Base-by-base conservation (phyloP, 768 basidiomycete species). In the Suillus tomentosus region DNA sequence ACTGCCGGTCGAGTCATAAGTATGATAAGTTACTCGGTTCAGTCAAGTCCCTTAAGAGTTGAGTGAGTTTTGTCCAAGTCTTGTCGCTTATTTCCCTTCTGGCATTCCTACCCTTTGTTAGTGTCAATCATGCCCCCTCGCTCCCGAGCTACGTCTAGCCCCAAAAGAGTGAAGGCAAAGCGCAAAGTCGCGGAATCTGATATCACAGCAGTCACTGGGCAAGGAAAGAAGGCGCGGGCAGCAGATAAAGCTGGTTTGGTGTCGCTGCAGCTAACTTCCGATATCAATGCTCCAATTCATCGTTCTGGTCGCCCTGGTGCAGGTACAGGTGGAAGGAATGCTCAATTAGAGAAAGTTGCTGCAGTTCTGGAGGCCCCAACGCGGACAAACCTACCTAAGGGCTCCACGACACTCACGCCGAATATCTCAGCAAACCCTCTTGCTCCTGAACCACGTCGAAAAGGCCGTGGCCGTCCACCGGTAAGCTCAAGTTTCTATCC, bases 371-470 rank as follows among this genome's bases (percentile, higher is more conserved):
- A 13, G n/a, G 47, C 47, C n/a, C 47, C 22, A 48, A 13, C 5
- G 1, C 1, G 11, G 47, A 48, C 47, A 48, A 48, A 11, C 47
- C 22, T 13, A 45, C 43, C 19, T 45, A 45, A n/a, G 43, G 43
- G 43, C 8, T 45, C 43, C 1, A 45, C 3, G 3, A 45, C 43
- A 19, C 43, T 45, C 3, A 0, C 3, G 1, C 43, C 3, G 1
- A 45, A 45, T 45, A 45, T 45, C 19, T 45, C 43, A 45, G 43
- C 43, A 45, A 45, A 45, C 43, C 43, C 43, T 45, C 43, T 45
- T 45, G 43, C 43, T 45, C 43, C 43, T 10, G 19, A 9, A 45
- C 0, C 43, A 5, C 3, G 2, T n/a, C 2, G 4, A 45, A 45
- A n/a, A 3, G 9, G 9, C 43, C 9, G 3, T 45, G 43, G 8